These are phyloP conservation scores for Gracilariopsis chorda DNA, from an alignment of 23 red algal genomes.

Conservation along the genomic window DNA sequence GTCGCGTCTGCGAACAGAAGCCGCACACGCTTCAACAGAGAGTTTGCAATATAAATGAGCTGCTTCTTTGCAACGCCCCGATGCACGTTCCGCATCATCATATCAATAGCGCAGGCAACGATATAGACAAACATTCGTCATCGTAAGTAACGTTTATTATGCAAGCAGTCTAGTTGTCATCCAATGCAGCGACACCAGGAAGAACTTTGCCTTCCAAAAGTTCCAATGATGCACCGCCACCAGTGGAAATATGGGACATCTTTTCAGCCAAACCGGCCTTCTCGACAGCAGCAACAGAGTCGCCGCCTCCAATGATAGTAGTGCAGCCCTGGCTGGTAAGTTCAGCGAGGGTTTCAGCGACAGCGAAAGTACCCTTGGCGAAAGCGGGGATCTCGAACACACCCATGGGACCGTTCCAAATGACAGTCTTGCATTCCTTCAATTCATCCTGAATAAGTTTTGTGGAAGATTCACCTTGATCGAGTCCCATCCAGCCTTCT, in stretches of 20 bases:
- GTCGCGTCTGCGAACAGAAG: not conserved
- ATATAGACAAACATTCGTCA: no score
- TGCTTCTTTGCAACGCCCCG: not conserved
- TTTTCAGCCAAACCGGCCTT: slow-evolving; percentile 91
- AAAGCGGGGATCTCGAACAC: slow-evolving; percentile 98
- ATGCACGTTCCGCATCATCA: not conserved
- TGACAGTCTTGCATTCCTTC: slow-evolving; percentile 80
- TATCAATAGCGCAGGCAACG: no score
- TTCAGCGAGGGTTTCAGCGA: slow-evolving; percentile 88
- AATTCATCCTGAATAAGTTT: slow-evolving; percentile 75
- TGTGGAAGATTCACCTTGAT: slow-evolving; percentile 83
- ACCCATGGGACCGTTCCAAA: slow-evolving; percentile 99
- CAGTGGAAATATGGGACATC: slow-evolving; percentile 99
- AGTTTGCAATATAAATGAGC: not conserved
- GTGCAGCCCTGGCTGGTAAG: slow-evolving; percentile 72
- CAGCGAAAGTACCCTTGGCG: slow-evolving; percentile 95
- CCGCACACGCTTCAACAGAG: not conserved
- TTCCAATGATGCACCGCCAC: slow-evolving; percentile 95
- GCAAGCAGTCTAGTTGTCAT: slow-evolving; percentile 56
- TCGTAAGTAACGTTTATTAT: not conserved
- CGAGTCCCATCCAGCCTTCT: slow-evolving; percentile 98
- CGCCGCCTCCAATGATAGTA: slow-evolving; percentile 98
- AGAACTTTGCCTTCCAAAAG: slow-evolving; percentile 95
- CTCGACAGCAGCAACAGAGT: slow-evolving; percentile 99
- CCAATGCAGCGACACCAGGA: slow-evolving; percentile 94